These are phyloP conservation scores for Leccinum variicolor DNA, from an alignment of 768 basidiomycete species.

Conservation along the genomic window DNA sequence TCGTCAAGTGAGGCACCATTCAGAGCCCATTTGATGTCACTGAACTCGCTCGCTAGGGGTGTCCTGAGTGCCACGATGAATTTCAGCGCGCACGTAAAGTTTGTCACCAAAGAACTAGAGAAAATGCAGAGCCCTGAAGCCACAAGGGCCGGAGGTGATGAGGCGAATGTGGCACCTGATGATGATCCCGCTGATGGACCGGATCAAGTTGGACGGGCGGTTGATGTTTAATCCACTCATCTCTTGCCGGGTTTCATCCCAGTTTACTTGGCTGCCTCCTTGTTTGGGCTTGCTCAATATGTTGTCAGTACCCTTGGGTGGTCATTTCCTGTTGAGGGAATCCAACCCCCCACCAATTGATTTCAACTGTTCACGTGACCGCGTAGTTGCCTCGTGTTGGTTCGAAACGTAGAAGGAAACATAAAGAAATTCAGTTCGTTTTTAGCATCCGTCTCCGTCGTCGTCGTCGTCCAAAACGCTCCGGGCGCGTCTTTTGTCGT, in stretches of 20 bases:
- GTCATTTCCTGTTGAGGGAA: too few species aligned
- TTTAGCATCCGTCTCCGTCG: constrained; percentile 8
- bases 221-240: constrained; percentile 13
- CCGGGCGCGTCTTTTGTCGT: constrained; percentile 16
- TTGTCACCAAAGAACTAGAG: constrained; percentile 66
- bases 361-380: constrained; percentile 32
- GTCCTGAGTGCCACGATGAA: constrained; percentile 58
- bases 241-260: background rate
- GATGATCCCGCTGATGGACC: constrained; percentile 16
- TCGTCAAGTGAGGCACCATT: constrained; percentile 47
- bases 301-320: too few species aligned
- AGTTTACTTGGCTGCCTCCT: too few species aligned
- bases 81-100: constrained; percentile 64
- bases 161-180: background rate
- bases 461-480: constrained; percentile 14
- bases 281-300: too few species aligned
- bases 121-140: constrained; percentile 33
- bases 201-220: constrained; percentile 19
- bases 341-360: too few species aligned
- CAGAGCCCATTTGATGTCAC: constrained; percentile 1
- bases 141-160: background rate
- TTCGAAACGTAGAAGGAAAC: constrained; percentile 13
- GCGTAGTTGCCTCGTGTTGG: constrained; percentile 35
- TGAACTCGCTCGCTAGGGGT: constrained; percentile 38
- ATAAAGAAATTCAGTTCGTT: constrained; percentile 28